These are phyloP conservation scores for Tardiomyces depauwii DNA, from an alignment of 1,139 yeast species.

Conservation along the genomic window DNA sequence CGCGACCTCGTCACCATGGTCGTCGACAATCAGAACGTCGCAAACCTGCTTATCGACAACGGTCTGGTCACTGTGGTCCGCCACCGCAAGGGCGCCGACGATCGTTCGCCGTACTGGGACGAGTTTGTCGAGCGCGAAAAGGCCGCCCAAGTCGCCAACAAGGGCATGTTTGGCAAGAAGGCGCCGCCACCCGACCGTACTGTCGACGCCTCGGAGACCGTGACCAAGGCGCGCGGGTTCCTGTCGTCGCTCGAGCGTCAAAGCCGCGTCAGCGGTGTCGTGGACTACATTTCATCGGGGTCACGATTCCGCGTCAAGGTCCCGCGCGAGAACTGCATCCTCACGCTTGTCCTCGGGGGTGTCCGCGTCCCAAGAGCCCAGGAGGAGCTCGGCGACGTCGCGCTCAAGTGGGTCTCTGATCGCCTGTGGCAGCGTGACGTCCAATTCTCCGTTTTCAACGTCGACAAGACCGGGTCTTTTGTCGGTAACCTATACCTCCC, in stretches of 20 bases:
- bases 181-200: slow-evolving; percentile 48
- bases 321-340: slow-evolving; percentile 61
- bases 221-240: slow-evolving; percentile 63
- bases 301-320: slow-evolving; percentile 56
- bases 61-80: slow-evolving; percentile 75
- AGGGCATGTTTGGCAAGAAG: slow-evolving; percentile 55
- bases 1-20: slow-evolving; percentile 53
- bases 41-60: slow-evolving; percentile 46
- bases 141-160: slow-evolving; percentile 42
- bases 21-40: slow-evolving; percentile 44
- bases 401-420: slow-evolving; percentile 43
- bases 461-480: slow-evolving; percentile 74
- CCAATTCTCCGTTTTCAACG: slow-evolving; percentile 53
- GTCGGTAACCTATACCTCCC: slow-evolving; percentile 58
- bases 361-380: slow-evolving; percentile 36
- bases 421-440: slow-evolving; percentile 63
- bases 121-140: slow-evolving; percentile 59
- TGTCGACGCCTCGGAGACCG: slow-evolving; percentile 72
- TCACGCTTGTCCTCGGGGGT: slow-evolving; percentile 71
- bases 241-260: slow-evolving; percentile 60
- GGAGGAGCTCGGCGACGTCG: slow-evolving; percentile 37
- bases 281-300: slow-evolving; percentile 59
- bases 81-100: slow-evolving; percentile 65
- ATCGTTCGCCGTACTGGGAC: slow-evolving; percentile 73
- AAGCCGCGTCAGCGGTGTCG: slow-evolving; percentile 52